These are phyloP conservation scores for Dendrobium officinale DNA, from an alignment of 106 monocot species.

Conservation along the genomic window DNA sequence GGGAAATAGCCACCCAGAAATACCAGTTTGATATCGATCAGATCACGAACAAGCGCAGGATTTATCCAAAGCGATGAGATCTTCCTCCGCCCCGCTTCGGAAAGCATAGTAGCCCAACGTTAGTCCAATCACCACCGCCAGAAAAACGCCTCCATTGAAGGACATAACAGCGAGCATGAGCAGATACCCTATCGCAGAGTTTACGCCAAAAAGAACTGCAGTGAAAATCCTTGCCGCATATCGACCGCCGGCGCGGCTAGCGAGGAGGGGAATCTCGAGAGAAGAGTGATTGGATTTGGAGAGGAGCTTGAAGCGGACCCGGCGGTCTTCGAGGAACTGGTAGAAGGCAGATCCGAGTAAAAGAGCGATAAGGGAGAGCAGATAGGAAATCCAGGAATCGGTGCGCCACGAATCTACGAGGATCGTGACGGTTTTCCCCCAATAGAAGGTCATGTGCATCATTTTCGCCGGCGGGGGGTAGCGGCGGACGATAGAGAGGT, in stretches of 20 bases:
- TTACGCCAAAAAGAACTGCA: constrained; percentile 58
- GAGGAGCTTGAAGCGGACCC: constrained; percentile 51
- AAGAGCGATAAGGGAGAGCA: constrained; percentile 61
- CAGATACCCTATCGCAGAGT: constrained; percentile 77
- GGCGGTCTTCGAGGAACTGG: constrained; percentile 77
- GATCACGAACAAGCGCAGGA: constrained; percentile 68
- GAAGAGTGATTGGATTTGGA: constrained; percentile 17
- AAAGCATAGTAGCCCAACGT: constrained; percentile 62
- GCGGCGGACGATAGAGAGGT: not conserved
- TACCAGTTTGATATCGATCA: not conserved
- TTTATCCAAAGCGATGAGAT: constrained; percentile 36
- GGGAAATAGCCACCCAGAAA: not conserved
- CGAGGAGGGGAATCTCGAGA: constrained; percentile 31
- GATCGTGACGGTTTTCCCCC: constrained; percentile 76
- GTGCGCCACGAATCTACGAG: constrained; percentile 83
- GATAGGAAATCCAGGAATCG: constrained; percentile 52
- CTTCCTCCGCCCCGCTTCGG: constrained; percentile 61
- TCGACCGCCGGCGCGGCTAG: not conserved
- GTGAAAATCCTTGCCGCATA: constrained; percentile 23
- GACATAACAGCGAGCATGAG: constrained; percentile 98
- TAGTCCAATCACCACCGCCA: constrained; percentile 52
- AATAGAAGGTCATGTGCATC: constrained; percentile 99
- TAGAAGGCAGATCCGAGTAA: constrained; percentile 70
- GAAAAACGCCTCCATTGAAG: constrained; percentile 79
- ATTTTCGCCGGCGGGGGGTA: constrained; percentile 27